These are phyloP conservation scores for Fusarium piperis DNA, from an alignment of 2,329 filamentous ascomycete genomes.

Conservation along the genomic window DNA sequence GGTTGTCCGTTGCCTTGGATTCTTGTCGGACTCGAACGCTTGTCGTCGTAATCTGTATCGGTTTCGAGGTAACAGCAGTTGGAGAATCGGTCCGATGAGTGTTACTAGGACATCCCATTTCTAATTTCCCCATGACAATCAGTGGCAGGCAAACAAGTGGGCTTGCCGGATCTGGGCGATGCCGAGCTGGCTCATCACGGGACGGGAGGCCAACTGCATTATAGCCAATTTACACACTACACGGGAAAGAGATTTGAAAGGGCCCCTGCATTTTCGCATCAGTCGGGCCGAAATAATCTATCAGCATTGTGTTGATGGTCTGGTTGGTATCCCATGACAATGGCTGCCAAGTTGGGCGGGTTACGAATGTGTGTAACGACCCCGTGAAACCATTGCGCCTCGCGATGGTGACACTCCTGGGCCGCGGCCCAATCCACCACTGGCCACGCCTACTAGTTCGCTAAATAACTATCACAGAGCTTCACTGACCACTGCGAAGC, in stretches of 20 bases:
- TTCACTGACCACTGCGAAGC: too few relatives aligned
- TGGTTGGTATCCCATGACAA: background rate
- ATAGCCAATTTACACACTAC: background rate
- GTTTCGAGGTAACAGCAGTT: background rate
- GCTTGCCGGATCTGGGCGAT: background rate
- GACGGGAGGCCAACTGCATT: background rate
- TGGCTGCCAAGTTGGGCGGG: background rate
- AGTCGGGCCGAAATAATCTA: background rate
- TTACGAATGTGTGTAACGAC: too few relatives aligned
- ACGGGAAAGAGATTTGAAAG: background rate
- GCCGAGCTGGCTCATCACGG: background rate
- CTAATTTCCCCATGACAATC: background rate
- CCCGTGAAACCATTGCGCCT: too few relatives aligned
- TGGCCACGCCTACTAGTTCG: too few relatives aligned
- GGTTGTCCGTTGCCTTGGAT: background rate
- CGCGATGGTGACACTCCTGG: too few relatives aligned
- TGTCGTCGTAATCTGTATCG: background rate
- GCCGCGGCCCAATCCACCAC: too few relatives aligned
- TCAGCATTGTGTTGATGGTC: background rate
- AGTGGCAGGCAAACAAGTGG: background rate
- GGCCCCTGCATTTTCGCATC: too few relatives aligned
- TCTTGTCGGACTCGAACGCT: background rate
- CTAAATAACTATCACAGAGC: too few relatives aligned
- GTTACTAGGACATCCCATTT: background rate
- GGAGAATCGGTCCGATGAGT: background rate